These are phyloP conservation scores for Phytophthora syringae DNA, from an alignment of 352 stramenopile genomes.

Conservation along the genomic window DNA sequence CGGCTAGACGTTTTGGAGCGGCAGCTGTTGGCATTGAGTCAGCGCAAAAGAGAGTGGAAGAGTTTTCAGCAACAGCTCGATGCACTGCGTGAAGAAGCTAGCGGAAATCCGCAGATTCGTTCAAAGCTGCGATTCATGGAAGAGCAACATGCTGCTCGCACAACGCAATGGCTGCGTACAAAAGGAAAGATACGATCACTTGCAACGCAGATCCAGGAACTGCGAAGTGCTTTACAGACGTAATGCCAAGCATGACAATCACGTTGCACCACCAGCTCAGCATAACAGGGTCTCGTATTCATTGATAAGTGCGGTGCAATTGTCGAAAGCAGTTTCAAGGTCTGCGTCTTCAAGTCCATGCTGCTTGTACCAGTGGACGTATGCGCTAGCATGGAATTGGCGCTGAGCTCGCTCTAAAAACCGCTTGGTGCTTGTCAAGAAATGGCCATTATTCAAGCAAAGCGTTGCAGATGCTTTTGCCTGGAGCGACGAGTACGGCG, in stretches of 20 bases:
- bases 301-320: conserved; percentile 42
- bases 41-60: conserved; percentile 42
- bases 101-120: conserved; percentile 14
- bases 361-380: conserved; percentile 72
- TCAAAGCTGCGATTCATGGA: conserved; percentile 27
- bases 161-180: conserved; percentile 36
- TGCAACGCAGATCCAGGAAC: conserved; percentile 29
- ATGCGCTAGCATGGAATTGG: conserved; percentile 54
- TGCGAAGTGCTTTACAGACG: conserved; percentile 28
- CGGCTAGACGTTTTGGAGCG: conserved; percentile 41
- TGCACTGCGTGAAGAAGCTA: conserved; percentile 16
- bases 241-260: conserved; percentile 1
- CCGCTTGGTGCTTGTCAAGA: conserved; percentile 40
- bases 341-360: conserved; percentile 59
- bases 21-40: conserved; percentile 25
- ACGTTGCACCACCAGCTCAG: conserved; percentile 8
- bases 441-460: conserved; percentile 60
- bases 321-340: conserved; percentile 54
- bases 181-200: conserved; percentile 32
- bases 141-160: conserved; percentile 18
- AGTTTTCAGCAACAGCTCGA: conserved; percentile 35
- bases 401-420: conserved; percentile 53
- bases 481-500: conserved; percentile 33
- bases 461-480: conserved; percentile 44
- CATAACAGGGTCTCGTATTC: conserved; percentile 49